Percentiles rank a stretch among this genome's conserved stretches.
phyloP scores from a whole-genome alignment of 768 basidiomycete genomes.

The Pleurotus ostreatus region DNA sequence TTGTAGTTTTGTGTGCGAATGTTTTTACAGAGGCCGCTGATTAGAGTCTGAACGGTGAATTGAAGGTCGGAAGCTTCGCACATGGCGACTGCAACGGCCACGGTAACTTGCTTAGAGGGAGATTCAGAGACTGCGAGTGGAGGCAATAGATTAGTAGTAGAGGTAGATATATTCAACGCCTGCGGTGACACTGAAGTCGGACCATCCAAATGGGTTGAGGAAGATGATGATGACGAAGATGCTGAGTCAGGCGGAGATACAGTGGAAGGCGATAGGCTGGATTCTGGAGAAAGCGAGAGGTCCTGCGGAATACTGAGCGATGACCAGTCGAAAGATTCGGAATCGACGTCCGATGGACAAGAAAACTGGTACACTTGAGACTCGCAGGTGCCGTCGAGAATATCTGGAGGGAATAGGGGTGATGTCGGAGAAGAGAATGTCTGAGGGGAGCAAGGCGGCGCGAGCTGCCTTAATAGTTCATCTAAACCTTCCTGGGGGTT shows the following conservation, averaged over 20 bases:
- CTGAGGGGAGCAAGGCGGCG: background rate
- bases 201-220: background rate
- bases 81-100: conserved; percentile 8
- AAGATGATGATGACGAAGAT: background rate
- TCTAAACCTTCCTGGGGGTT: background rate
- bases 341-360: conserved; percentile 4
- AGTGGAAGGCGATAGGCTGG: background rate
- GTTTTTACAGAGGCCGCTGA: conserved; percentile 8
- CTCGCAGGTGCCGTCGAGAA: background rate
- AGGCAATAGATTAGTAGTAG: conserved; percentile 8
- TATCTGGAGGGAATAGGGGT: conserved; percentile 1
- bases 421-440: background rate
- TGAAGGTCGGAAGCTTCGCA: conserved; percentile 6
- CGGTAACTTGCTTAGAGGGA: conserved; percentile 5
- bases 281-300: background rate
- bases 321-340: conserved; percentile 7
- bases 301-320: conserved; percentile 1
- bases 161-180: background rate
- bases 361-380: conserved; percentile 5
- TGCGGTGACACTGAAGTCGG: background rate
- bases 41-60: conserved; percentile 9
- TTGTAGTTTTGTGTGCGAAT: background rate
- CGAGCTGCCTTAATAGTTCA: background rate
- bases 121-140: background rate
- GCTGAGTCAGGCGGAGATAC: too few relatives aligned